Percentiles rank a stretch among this genome's conserved stretches.
Evolutionary conservation across 495 filamentous ascomycete genomes (phyloP).

Genomic region (Penicillium angulare): DNA sequence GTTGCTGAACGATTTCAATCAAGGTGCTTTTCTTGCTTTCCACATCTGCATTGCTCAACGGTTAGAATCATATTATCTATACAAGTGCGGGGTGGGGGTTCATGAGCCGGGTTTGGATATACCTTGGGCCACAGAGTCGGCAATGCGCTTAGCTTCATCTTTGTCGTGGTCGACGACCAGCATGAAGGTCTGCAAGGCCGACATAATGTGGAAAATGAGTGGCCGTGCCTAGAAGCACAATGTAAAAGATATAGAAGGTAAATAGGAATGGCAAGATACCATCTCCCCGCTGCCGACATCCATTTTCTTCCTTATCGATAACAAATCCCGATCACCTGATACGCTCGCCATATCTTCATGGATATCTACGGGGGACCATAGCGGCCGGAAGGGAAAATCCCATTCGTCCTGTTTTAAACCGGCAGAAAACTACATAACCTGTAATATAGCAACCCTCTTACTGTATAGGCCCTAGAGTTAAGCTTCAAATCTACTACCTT

Average conservation of each 20-base stretch:
- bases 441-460: too few relatives aligned
- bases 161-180: slow-evolving; percentile 63
- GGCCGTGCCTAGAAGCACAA: slow-evolving; percentile 14
- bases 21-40: slow-evolving; percentile 61
- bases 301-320: slow-evolving; percentile 31
- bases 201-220: slow-evolving; percentile 42
- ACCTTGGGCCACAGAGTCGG: slow-evolving; percentile 58
- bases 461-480: too few relatives aligned
- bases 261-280: too few relatives aligned
- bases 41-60: slow-evolving; percentile 45
- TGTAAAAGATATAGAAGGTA: slow-evolving; percentile 1
- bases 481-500: too few relatives aligned
- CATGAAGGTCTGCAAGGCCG: slow-evolving; percentile 63
- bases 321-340: slow-evolving; percentile 18
- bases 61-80: slow-evolving; percentile 13
- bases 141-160: slow-evolving; percentile 57
- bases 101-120: slow-evolving; percentile 11
- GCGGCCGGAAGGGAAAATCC: too few relatives aligned
- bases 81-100: slow-evolving; percentile 20
- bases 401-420: too few relatives aligned
- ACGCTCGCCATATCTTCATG: slow-evolving; percentile 2
- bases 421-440: too few relatives aligned
- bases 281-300: slow-evolving; percentile 15
- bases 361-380: too few relatives aligned
- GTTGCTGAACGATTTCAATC: slow-evolving; percentile 63